Conservation (phyloP, 75 land plant genomes). For the Pseudotsuga menziesii region DNA sequence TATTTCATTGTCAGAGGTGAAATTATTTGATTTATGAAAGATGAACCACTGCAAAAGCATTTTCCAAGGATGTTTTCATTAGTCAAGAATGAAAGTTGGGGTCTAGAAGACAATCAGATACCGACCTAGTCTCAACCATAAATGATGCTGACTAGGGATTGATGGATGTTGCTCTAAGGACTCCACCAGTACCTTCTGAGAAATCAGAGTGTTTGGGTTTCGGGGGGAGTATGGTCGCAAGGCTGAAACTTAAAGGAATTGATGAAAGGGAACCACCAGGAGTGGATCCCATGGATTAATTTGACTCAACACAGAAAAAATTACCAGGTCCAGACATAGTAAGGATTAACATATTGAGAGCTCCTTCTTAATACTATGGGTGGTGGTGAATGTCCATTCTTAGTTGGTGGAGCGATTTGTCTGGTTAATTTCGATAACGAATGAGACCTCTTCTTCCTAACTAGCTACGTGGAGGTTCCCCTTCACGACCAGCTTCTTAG, state of each 20-base stretch:
- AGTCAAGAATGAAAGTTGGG: neutral
- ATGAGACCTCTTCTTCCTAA: constrained; percentile 69
- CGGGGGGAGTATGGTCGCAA: constrained; percentile 1
- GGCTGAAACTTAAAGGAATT: constrained; percentile 3
- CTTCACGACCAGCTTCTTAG: constrained; percentile 16
- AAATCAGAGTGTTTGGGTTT: constrained; percentile 3
- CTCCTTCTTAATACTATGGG: constrained; percentile 2
- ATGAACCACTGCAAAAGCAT: neutral
- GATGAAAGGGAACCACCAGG: neutral
- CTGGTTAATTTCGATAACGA: constrained; percentile 57
- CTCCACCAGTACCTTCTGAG: neutral
- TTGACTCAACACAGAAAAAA: neutral
- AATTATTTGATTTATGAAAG: too few species aligned
- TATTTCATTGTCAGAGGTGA: too few species aligned
- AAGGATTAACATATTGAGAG: constrained; percentile 2
- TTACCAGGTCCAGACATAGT: constrained; percentile 4
- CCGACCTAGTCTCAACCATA: constrained; percentile 2
- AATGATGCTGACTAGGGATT: neutral
- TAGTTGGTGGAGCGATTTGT: constrained; percentile 45
- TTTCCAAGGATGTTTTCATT: neutral
- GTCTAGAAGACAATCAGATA: neutral
- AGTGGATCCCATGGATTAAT: neutral
- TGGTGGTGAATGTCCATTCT: neutral
- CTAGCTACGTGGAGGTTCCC: constrained; percentile 32
- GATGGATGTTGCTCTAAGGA: neutral